A percentile compares a stretch with the other conserved stretches of the same genome.
These are phyloP conservation scores for Ogataea neopini DNA, from an alignment of 805 yeast genomes.

Conservation along the genomic window DNA sequence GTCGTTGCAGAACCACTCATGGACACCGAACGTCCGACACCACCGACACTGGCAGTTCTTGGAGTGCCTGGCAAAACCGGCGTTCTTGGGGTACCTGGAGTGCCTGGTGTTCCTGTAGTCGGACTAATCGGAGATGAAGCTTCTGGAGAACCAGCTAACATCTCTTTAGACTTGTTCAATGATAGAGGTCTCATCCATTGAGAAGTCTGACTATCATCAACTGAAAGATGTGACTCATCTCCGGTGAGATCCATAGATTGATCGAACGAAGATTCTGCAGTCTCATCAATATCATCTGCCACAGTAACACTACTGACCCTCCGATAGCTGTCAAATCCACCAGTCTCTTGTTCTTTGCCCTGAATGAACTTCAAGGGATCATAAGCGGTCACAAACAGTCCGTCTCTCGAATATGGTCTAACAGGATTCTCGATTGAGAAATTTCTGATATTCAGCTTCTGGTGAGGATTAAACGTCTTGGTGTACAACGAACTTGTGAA, in stretches of 20 bases:
- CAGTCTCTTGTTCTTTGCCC: conserved; percentile 8
- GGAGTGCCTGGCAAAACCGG: neutral
- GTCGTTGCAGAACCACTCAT: conserved; percentile 2
- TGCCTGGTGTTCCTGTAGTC: neutral
- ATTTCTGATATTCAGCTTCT: conserved; percentile 27
- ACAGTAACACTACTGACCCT: neutral
- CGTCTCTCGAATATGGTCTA: conserved; percentile 32
- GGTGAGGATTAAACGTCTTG: conserved; percentile 35
- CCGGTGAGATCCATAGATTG: neutral
- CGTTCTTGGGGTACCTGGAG: neutral
- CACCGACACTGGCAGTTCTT: neutral
- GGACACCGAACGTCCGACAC: neutral
- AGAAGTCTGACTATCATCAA: conserved; percentile 8
- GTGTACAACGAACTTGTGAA: conserved; percentile 34
- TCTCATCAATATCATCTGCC: neutral
- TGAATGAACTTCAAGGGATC: conserved; percentile 32
- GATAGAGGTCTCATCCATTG: conserved; percentile 29
- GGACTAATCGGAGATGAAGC: conserved; percentile 4
- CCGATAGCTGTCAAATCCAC: conserved; percentile 1
- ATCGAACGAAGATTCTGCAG: neutral
- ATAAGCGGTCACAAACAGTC: conserved; percentile 33
- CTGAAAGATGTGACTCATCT: conserved; percentile 2
- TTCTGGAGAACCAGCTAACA: conserved; percentile 2
- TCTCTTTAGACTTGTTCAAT: conserved; percentile 18
- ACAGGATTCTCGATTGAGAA: conserved; percentile 39